Evolutionary conservation across 2,329 filamentous ascomycete genomes (phyloP).

Genomic region (Pseudogymnoascus verrucosus): DNA sequence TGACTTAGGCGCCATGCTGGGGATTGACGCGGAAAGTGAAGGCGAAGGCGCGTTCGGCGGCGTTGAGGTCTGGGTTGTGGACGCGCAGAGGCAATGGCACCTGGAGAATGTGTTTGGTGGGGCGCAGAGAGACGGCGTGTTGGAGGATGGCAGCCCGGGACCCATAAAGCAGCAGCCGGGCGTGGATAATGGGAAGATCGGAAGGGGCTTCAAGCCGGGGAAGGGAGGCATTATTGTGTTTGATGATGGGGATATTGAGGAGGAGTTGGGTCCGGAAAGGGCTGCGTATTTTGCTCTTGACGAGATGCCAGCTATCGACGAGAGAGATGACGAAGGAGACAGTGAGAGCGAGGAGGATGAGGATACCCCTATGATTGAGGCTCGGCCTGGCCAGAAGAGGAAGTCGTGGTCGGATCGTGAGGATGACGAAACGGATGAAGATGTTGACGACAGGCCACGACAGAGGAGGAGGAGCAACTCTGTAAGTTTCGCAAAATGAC

Average conservation of each 20-base stretch:
- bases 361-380: constrained; percentile 42
- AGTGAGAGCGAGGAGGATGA: constrained; percentile 48
- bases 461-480: constrained; percentile 85
- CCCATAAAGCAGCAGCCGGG: constrained; percentile 52
- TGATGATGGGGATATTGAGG: constrained; percentile 91
- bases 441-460: constrained; percentile 66
- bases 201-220: constrained; percentile 64
- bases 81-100: constrained; percentile 90
- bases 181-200: constrained; percentile 65
- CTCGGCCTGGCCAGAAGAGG: constrained; percentile 56
- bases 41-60: constrained; percentile 59
- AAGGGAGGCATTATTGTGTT: constrained; percentile 87
- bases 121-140: constrained; percentile 41
- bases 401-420: constrained; percentile 70
- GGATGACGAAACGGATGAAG: constrained; percentile 56
- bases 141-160: constrained; percentile 26
- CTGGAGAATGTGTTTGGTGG: constrained; percentile 86
- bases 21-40: constrained; percentile 58
- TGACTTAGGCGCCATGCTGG: constrained; percentile 73
- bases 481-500: constrained; percentile 39
- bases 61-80: constrained; percentile 93
- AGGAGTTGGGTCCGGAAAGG: constrained; percentile 64
- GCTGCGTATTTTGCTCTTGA: constrained; percentile 79
- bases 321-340: constrained; percentile 57
- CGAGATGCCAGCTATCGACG: constrained; percentile 84